Base-by-base conservation (phyloP, 768 basidiomycete genomes). In the Termitomyces sp. region DNA sequence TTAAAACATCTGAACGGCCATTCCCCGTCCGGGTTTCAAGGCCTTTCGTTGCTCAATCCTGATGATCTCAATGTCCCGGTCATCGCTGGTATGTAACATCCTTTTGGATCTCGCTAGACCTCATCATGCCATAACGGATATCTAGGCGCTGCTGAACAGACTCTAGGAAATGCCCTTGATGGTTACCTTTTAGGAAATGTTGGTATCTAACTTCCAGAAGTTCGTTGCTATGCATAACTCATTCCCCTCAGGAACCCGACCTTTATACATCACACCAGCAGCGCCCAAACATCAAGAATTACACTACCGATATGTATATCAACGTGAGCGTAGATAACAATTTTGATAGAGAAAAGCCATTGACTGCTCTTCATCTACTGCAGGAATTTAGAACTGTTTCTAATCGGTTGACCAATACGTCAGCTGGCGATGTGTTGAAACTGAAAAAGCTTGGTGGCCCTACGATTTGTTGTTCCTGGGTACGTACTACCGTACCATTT, bases 381-480 rank as follows among this genome's bases (percentile, higher is more conserved):
- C 53, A 82, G 83, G 82, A 82, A 56, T 83, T 76, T 59, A 70
- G 63, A 46, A 70, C 67, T 8, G 78, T 74, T 9, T 70, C 75
- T 22, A 63, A 70, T 52, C 73, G 74, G 57, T 66, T 83, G 15
- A 64, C 66, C 24, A 68, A 76, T 52, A 76, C 77, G 0, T 68
- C 77, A 4, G 73, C 68, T 11, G 80, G 79, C 2, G 70, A 81
- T 62, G 64, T 81, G 18, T 63, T 79, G 5, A 65, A 69, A 8
- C 69, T 72, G 24, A 70, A 73, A 57, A 76, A 76, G 49, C 71
- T 83, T 7, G 80, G 75, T 4, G 83, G 83, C 6, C 83, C 83
- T 6, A 81, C 79, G n/a, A 73, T 82, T 13, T 84, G 82, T 60
- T 84, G 83, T 60, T 51, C 38, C 16, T 84, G 83, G 83, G 82